These are phyloP conservation scores for Hepatocystis sp. DNA, from an alignment of 169 alveolate genomes.

Conservation along the genomic window DNA sequence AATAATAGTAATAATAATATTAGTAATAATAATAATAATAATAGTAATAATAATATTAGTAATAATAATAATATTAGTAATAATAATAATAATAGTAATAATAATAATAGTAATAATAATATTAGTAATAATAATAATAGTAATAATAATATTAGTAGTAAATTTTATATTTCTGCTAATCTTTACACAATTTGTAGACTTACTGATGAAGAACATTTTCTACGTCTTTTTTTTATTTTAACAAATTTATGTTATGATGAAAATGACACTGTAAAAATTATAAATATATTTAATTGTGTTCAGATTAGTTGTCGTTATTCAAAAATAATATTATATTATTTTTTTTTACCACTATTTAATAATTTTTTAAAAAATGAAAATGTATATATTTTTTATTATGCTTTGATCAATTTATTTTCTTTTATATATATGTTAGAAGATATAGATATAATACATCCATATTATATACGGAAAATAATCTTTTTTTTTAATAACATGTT, in stretches of 20 bases:
- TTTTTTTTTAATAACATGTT: conserved; percentile 61
- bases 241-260: conserved; percentile 35
- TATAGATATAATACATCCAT: conserved; percentile 57
- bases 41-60: too few species aligned
- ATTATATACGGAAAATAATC: conserved; percentile 55
- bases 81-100: too few species aligned
- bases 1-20: too few species aligned
- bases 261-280: conserved; percentile 50
- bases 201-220: conserved; percentile 21
- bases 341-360: conserved; percentile 52
- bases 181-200: conserved; percentile 48
- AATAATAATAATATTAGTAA: too few species aligned
- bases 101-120: too few species aligned
- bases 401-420: conserved; percentile 33
- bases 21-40: too few species aligned
- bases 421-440: conserved; percentile 57
- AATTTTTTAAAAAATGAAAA: conserved; percentile 34
- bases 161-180: conserved; percentile 36
- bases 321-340: conserved; percentile 14
- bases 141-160: too few species aligned
- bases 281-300: conserved; percentile 53
- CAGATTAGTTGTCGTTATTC: conserved; percentile 48
- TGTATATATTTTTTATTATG: conserved; percentile 40
- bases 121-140: too few species aligned
- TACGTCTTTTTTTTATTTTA: conserved; percentile 4